Evolutionary conservation across 768 basidiomycete genomes (phyloP), one percentile per base, ranked within the genome.

Genomic region (Pisolithus marmoratus): DNA sequence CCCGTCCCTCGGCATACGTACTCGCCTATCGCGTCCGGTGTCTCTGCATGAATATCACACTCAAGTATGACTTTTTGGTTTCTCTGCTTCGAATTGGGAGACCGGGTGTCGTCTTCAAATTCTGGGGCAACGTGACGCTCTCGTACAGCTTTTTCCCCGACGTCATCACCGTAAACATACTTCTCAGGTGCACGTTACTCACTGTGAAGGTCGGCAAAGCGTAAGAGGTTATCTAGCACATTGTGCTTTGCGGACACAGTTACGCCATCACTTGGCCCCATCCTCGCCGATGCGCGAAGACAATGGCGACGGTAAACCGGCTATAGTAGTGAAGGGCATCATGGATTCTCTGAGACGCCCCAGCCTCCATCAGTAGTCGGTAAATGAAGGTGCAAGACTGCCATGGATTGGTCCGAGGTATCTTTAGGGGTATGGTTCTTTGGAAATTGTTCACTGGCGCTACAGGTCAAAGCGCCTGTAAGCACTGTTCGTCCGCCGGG

Each of bases 121-220:
- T 90, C 1, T 92, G 87, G 85, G 81, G 84, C n/a, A 67, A 81
- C 23, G 78, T 89, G 67, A 70, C 70, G 4, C 59, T 65, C 0
- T 63, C 90, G 3, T 93, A 86, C 63, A 74, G 72, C 5, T 69
- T 84, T 0, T 63, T 70, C 4, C 84, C 84, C 0, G 78, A 85
- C 43, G 63, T 73, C 17, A 63, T 67, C 46, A 80, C 85, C 27
- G 76, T 92, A 48, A 72, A 74, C 41, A 71, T 84, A n/a, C n/a
- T n/a, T 49, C 60, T 92, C 9, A 76, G 82, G 48, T 72, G 82
- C 2, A 83, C 85, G 2, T 72, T 82, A 2, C 69, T 76, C 17
- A 79, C 82, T 4, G 66, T 71, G 22, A 72, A 74, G 79, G 84
- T 50, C 74, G 78, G 22, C 72, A 78, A 8, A 71, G 82, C 42